phyloP scores from a whole-genome alignment of 176 grass and related monocot genomes.

The Triticum aestivum region IWGSC_CS_RefSeq_v2.1 NC_057810.1:620082467-620082966 shows the following conservation, averaged over 20 bases:
- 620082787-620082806: slow-evolving; percentile 21
- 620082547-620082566: slow-evolving; percentile 28
- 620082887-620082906: not conserved
- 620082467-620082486: slow-evolving; percentile 28
- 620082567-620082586: not conserved
- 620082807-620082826: slow-evolving; percentile 21
- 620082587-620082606: slow-evolving; percentile 32
- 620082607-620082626: slow-evolving; percentile 28
- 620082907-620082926: slow-evolving; percentile 23
- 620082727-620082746: slow-evolving; percentile 33
- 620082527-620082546: not conserved
- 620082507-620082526: not conserved
- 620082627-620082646: not conserved
- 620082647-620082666: not conserved
- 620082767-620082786: slow-evolving; percentile 36
- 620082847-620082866: not conserved
- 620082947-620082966: slow-evolving; percentile 7
- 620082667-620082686: slow-evolving; percentile 7
- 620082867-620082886: slow-evolving; percentile 10
- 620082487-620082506: not conserved
- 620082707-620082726: slow-evolving; percentile 11
- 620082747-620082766: slow-evolving; percentile 47
- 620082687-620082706: not conserved
- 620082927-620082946: not conserved
- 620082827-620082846: slow-evolving; percentile 25